phyloP scores from a whole-genome alignment of 176 grass and related monocot species.

The Oryza meridionalis region DNA sequence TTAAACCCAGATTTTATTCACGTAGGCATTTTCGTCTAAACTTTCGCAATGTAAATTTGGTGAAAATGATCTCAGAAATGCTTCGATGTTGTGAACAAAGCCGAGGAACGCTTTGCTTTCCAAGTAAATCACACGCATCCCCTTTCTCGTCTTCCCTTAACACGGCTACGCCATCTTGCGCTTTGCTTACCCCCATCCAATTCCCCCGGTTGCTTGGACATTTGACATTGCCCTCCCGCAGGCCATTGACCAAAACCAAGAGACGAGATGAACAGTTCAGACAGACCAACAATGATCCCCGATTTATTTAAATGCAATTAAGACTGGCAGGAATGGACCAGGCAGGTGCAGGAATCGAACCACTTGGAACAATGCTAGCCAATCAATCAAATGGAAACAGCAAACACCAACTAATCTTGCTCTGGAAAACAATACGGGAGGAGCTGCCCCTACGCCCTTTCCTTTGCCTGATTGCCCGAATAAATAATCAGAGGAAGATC shows the following conservation, averaged over 20 bases:
- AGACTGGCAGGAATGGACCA: constrained; percentile 26
- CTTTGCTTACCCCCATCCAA: background rate
- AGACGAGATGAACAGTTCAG: constrained; percentile 27
- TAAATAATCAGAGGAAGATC: background rate
- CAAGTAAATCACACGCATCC: background rate
- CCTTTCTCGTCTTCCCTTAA: background rate
- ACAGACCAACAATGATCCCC: background rate
- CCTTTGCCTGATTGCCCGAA: background rate
- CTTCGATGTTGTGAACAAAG: background rate
- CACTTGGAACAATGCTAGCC: background rate
- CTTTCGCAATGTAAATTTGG: background rate
- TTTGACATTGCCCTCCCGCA: background rate
- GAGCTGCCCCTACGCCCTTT: constrained; percentile 32
- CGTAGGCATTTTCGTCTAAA: no score
- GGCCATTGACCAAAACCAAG: constrained; percentile 16
- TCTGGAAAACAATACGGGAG: constrained; percentile 15
- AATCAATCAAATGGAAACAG: constrained; percentile 32
- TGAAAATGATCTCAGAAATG: background rate
- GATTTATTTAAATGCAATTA: constrained; percentile 6
- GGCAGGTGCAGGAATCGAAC: constrained; percentile 43
- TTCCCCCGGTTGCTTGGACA: background rate
- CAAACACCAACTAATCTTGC: constrained; percentile 27
- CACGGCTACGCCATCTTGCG: background rate
- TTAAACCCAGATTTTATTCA: no score
- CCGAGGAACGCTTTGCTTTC: background rate